Base-by-base conservation (phyloP, 2,329 filamentous ascomycete species). In the Fusarium verrucosum region DNA sequence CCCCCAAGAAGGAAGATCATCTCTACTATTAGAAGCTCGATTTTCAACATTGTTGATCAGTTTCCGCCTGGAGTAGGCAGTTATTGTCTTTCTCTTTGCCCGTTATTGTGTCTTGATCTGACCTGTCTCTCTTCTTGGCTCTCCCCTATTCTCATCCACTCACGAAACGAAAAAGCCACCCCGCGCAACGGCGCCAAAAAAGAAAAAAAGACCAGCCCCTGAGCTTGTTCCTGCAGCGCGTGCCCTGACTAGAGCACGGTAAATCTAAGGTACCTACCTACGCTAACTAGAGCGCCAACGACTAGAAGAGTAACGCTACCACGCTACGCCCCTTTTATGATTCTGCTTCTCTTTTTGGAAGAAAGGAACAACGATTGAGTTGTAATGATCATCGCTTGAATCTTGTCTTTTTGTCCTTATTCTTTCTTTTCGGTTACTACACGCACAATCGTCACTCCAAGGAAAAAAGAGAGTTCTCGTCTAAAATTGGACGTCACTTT, bases 181-280 rank as follows among this genome's bases (percentile, higher is more conserved):
- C 66, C 64, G 63, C 56, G 42, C 44, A 55, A 60, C 38, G 44
- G 62, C 61, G 54, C 61, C 54, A 54, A 49, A 44, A 17, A 47
- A n/a, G 16, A 37, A 14, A 32, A 33, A 55, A 19, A 40, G 20
- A 40, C 63, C 19, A 66, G 62, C 62, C 63, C 63, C 63, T 66
- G 63, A 66, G 45, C 60, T 54, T 58, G 52, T 26, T 40, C 42
- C 46, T 58, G 55, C 55, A 58, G 37, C 20, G 22, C 58, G 36
- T n/a, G 32, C 32, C 44, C 44, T 47, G 44, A 47, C 44, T 47
- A 47, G 32, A 14, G 13, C 14, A 19, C 19, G 19, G 42, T 45
- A 23, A 45, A 45, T 28, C 38, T 23, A n/a, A n/a, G n/a, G n/a
- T n/a, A n/a, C n/a, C n/a, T n/a, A n/a, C n/a, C n/a, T n/a, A n/a